Percentiles rank a stretch among this genome's conserved stretches.
Conservation (phyloP, 179 eudicot species). For the Beta macrorhiza region DNA sequence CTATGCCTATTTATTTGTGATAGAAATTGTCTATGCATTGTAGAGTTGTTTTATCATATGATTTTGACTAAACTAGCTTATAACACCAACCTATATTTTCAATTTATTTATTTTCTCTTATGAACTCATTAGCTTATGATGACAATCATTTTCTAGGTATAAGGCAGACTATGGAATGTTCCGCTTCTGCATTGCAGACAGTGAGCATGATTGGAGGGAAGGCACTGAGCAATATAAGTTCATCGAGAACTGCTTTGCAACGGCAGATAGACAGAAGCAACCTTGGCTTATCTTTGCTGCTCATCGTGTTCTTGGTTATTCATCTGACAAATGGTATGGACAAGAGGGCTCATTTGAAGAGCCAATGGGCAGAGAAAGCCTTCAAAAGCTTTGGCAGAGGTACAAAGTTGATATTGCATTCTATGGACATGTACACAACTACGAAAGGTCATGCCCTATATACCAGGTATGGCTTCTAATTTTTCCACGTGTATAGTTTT, state of each 20-base stretch:
- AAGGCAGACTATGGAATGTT: slow-evolving; percentile 72
- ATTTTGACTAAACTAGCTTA: background rate
- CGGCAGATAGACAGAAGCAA: slow-evolving; percentile 64
- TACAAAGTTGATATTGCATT: slow-evolving; percentile 69
- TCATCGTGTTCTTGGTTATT: slow-evolving; percentile 74
- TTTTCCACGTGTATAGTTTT: background rate
- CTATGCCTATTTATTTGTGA: too few relatives aligned
- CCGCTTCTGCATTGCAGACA: slow-evolving; percentile 67
- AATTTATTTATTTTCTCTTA: background rate
- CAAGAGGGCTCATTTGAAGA: slow-evolving; percentile 65
- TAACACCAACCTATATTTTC: background rate
- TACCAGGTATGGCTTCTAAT: slow-evolving; percentile 44
- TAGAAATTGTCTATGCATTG: background rate
- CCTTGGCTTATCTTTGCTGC: slow-evolving; percentile 76
- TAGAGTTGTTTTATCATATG: background rate
- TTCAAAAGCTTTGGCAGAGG: slow-evolving; percentile 74
- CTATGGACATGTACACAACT: slow-evolving; percentile 71
- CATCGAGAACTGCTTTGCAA: slow-evolving; percentile 61
- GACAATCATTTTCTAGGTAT: slow-evolving; percentile 40
- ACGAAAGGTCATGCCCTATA: slow-evolving; percentile 64
- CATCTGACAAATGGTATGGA: slow-evolving; percentile 50
- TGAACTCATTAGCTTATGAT: background rate
- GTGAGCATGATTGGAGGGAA: slow-evolving; percentile 77
- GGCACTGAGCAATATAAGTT: slow-evolving; percentile 71
- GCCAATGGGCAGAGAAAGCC: slow-evolving; percentile 74